Evolutionary conservation across 139 green algal species (phyloP), one percentile per base, ranked within the genome.

Genomic region (Nannochloris sp.): DNA sequence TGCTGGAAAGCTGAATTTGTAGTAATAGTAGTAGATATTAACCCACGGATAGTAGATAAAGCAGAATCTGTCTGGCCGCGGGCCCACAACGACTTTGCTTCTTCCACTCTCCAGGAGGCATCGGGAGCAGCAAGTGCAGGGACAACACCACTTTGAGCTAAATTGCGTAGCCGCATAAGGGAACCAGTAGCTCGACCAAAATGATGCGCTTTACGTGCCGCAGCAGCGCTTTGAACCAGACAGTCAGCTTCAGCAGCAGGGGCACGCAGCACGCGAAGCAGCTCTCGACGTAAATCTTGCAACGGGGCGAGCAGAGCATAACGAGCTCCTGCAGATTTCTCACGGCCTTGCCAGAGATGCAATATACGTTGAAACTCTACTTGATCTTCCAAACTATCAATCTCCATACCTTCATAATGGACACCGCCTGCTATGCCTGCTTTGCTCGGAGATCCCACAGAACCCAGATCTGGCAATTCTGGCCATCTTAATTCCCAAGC

Each of bases 41-140:
- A 56, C 8, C 13, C 61, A 15, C 27, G 58, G 19, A 34, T 46
- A 48, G 61, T 60, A 25, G 54, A 58, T 15, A 85, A 36, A 12
- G 88, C 88, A 31, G 82, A 56, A 48, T 70, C 60, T 31, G 71
- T 60, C 64, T 84, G 79, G 25, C 13, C 76, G 25, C 81, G 66
- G 23, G 77, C 72, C 88, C 88, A 95, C 67, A 91, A 69, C 69
- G 89, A 59, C 75, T 95, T 90, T 9, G 82, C 81, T 63, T 90
- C 73, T 71, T 95, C 88, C 36, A 91, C 32, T n/a, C 64, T 66
- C 79, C 84, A 87, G 4, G 25, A 34, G 24, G 73, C 55, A 4
- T 65, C 45, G 2, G 24, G 53, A 0, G n/a, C 45, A n/a, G 19
- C 13, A 8, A 1, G 30, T 5, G 31, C 53, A 31, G 23, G 24